Evolutionary conservation across 1,139 yeast genomes (phyloP).

Genomic region (Scheffersomyces illinoinensis): DNA sequence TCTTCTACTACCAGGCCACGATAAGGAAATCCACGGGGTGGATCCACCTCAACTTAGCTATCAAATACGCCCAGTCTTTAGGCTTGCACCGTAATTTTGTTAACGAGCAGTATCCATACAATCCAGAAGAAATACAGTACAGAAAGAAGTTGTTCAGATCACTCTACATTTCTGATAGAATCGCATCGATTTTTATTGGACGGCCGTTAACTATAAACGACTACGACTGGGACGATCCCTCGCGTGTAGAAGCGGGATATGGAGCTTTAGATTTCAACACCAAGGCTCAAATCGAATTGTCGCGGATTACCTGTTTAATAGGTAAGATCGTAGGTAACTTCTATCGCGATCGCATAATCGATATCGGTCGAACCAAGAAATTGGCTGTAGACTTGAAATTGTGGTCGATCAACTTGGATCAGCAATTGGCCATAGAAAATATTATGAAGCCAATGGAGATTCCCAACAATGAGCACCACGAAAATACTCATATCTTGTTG

Average conservation of each 20-base stretch:
- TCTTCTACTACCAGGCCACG: slow-evolving; percentile 34
- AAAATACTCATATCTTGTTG: slow-evolving; percentile 4
- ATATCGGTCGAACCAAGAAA: slow-evolving; percentile 27
- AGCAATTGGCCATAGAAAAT: neutral
- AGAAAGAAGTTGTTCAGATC: slow-evolving; percentile 14
- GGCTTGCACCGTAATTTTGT: slow-evolving; percentile 21
- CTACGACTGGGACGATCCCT: slow-evolving; percentile 7
- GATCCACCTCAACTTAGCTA: slow-evolving; percentile 15
- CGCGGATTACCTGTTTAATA: slow-evolving; percentile 15
- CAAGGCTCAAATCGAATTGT: slow-evolving; percentile 4
- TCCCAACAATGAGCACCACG: slow-evolving; percentile 2
- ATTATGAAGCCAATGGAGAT: neutral
- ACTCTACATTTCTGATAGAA: slow-evolving; percentile 36
- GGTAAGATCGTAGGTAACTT: slow-evolving; percentile 32
- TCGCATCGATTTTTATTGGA: slow-evolving; percentile 36
- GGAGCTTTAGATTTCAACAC: slow-evolving; percentile 11
- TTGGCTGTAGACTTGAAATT: slow-evolving; percentile 35
- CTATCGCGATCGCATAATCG: slow-evolving; percentile 32
- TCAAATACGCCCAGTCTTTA: slow-evolving; percentile 7
- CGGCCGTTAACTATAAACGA: slow-evolving; percentile 39
- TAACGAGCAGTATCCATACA: slow-evolving; percentile 15
- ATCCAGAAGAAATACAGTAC: neutral
- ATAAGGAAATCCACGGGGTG: slow-evolving; percentile 40
- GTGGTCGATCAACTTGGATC: slow-evolving; percentile 29
- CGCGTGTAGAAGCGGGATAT: slow-evolving; percentile 26